These are phyloP conservation scores for Candida pseudoviswanathii DNA, from an alignment of 1,139 yeast genomes.

Conservation along the genomic window DNA sequence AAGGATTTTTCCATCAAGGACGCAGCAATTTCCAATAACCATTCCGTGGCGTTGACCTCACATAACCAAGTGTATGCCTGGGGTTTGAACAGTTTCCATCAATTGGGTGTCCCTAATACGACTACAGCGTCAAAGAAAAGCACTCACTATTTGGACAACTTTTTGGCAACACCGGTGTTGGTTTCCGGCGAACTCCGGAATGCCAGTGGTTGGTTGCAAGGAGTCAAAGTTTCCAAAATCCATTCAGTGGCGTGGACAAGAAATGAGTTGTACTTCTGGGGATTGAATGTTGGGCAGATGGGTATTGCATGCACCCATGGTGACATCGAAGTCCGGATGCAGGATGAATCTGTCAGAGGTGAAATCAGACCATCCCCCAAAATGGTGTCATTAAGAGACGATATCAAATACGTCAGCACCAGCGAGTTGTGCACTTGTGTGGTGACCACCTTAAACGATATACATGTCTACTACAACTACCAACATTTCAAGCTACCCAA, in stretches of 20 bases:
- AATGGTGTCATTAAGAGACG: conserved; percentile 46
- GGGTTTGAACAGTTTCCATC: conserved; percentile 73
- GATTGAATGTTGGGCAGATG: conserved; percentile 85
- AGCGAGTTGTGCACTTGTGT: conserved; percentile 75
- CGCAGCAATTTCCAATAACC: conserved; percentile 64
- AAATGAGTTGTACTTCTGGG: conserved; percentile 68
- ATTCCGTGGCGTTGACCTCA: conserved; percentile 56
- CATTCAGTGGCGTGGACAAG: conserved; percentile 69
- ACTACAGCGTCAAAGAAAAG: conserved; percentile 20
- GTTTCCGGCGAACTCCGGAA: conserved; percentile 52
- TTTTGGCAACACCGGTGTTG: conserved; percentile 50
- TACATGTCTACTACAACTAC: conserved; percentile 63
- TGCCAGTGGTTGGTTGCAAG: conserved; percentile 32
- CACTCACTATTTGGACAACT: conserved; percentile 34
- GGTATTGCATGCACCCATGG: conserved; percentile 44
- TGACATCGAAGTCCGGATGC: conserved; percentile 29
- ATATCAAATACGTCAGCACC: conserved; percentile 60
- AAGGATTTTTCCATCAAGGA: conserved; percentile 29
- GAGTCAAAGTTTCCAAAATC: conserved; percentile 68
- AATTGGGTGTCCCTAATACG: conserved; percentile 57
- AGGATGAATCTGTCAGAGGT: conserved; percentile 36
- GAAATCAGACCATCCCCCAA: conserved; percentile 44
- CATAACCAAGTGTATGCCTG: conserved; percentile 64
- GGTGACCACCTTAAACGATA: conserved; percentile 57
- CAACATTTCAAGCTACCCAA: conserved; percentile 55